A percentile compares a stretch with the other conserved stretches of the same genome.
Conservation (phyloP, 257 asterid species). For the Przewalskia tangutica region DNA sequence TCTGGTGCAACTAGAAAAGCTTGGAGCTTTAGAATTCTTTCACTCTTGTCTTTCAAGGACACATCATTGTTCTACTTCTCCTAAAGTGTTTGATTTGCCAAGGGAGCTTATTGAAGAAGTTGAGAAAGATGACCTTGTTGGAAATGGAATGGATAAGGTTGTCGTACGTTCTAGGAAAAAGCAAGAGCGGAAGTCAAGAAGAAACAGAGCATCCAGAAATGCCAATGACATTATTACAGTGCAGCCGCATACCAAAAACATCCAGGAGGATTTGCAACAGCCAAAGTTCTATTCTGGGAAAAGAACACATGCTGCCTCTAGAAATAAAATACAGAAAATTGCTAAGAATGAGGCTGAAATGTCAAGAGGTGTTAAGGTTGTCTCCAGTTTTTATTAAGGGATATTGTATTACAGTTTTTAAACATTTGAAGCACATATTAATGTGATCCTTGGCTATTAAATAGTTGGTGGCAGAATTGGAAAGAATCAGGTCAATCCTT, state of each 20-base stretch:
- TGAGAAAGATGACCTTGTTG: constrained; percentile 11
- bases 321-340: constrained; percentile 38
- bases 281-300: constrained; percentile 15
- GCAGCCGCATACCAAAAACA: constrained; percentile 8
- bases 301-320: constrained; percentile 17
- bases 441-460: constrained; percentile 15
- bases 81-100: constrained; percentile 16
- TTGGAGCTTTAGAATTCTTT: constrained; percentile 72
- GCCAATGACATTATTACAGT: constrained; percentile 8
- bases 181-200: constrained; percentile 45
- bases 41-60: constrained; percentile 41
- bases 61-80: constrained; percentile 20
- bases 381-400: constrained; percentile 10
- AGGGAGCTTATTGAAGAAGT: constrained; percentile 29
- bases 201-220: constrained; percentile 26
- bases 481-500: constrained; percentile 37
- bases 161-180: constrained; percentile 45
- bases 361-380: constrained; percentile 82
- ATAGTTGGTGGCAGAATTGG: constrained; percentile 68
- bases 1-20: constrained; percentile 56
- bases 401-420: constrained; percentile 9
- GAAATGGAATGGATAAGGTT: constrained; percentile 22
- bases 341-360: constrained; percentile 65
- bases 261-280: constrained; percentile 11
- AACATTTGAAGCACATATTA: constrained; percentile 5